Conservation (phyloP, 164 flowering plant species). For the Litsea cubeba region DNA sequence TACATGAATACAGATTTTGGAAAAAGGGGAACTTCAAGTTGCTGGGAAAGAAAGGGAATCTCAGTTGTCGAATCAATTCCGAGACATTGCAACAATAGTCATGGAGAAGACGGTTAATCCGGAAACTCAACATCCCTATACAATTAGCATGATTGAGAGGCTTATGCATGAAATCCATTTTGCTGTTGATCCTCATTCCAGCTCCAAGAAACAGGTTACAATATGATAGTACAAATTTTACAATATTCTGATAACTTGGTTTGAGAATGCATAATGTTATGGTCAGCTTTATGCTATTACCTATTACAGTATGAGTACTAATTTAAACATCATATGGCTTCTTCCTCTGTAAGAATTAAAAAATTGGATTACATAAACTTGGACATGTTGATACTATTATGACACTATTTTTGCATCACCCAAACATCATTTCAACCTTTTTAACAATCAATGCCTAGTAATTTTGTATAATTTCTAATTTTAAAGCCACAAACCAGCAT, state of each 20-base stretch:
- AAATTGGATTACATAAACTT: too few relatives aligned
- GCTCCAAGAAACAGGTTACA: constrained; percentile 92
- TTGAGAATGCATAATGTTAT: too few relatives aligned
- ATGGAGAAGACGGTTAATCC: constrained; percentile 95
- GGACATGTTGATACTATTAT: too few relatives aligned
- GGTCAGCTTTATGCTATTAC: too few relatives aligned
- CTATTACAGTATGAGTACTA: too few relatives aligned
- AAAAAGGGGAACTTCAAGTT: constrained; percentile 97
- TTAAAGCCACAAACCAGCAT: too few relatives aligned
- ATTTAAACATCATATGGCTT: too few relatives aligned
- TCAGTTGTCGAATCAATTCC: constrained; percentile 77
- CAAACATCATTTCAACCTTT: too few relatives aligned
- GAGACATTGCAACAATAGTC: constrained; percentile 94
- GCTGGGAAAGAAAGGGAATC: constrained; percentile 97
- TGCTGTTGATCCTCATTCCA: constrained; percentile 83
- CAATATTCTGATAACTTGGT: not conserved
- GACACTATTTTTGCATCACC: too few relatives aligned
- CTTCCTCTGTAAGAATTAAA: too few relatives aligned
- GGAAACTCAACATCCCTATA: constrained; percentile 85
- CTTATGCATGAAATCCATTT: constrained; percentile 97
- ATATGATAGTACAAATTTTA: not conserved
- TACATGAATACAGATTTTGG: constrained; percentile 56
- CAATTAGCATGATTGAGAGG: constrained; percentile 96
- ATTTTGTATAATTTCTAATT: too few relatives aligned
- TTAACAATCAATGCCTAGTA: too few relatives aligned